Evolutionary conservation across 495 filamentous ascomycete genomes (phyloP), one percentile per base, ranked within the genome.

Genomic region (Podospora fimiseda): DNA sequence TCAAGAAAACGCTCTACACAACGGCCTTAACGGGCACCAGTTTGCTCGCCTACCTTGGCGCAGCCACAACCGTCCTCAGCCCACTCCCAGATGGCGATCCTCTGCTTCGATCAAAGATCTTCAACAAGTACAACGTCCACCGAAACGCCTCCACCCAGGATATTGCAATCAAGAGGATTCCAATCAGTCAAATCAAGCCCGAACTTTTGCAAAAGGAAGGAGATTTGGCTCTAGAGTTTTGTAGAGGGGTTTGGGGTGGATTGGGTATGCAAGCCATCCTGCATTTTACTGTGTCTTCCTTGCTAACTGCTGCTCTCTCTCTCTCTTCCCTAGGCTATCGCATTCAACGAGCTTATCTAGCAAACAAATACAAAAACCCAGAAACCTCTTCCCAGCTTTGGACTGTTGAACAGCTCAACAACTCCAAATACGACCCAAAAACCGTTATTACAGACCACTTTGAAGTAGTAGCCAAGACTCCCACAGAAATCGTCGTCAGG

Each of bases 361-460:
- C 78, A 41, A 74, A 74, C 38, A 86, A 86, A 60, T 85, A 86
- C 67, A 72, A 80, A 43, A 67, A 66, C 36, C 71, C 81, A 2
- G 77, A 77, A n/a, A 86, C 85, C 6, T 72, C 79, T 20, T 52
- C 67, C 48, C 78, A 88, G 55, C 78, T 89, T 18, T 89, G 86
- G 86, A 70, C 73, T 4, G 69, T 63, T 19, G 61, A 71, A 6
- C 78, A 83, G 36, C 73, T 90, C 1, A 60, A 72, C 18, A 44
- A 59, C 15, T 78, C 72, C 23, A 70, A 54, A 30, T 90, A 86
- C 64, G 75, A 82, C 21, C 67, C 76, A 36, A 85, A 85, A 21
- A 84, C 85, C 18, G 63, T 78, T 23, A 78, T 88, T 59, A 85
- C 82, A 21, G 86, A 90, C 61, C 85, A 90, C 67, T 89, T 90